These are phyloP conservation scores for Mycena rebaudengoi DNA, from an alignment of 768 basidiomycete genomes.

Conservation along the genomic window DNA sequence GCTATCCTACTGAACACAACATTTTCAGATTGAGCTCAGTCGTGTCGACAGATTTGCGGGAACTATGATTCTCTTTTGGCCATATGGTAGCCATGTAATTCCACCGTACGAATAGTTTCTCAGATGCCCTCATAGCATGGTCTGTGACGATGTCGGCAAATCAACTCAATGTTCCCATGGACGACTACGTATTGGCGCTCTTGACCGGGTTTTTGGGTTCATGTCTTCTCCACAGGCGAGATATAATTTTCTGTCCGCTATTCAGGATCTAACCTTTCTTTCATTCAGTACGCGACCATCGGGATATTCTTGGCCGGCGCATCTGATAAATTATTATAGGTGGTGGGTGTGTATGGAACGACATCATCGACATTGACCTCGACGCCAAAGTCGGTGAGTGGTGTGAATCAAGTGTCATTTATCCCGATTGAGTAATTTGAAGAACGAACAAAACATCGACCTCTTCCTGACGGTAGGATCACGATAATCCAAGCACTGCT, in stretches of 20 bases:
- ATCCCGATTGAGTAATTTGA: neutral
- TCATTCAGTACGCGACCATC: neutral
- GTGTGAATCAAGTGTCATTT: neutral
- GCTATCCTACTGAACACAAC: no score
- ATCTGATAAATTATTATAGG: neutral
- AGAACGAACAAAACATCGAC: slow-evolving; percentile 6
- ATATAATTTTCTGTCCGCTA: neutral
- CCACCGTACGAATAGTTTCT: neutral
- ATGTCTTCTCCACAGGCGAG: slow-evolving; percentile 1
- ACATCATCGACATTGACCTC: neutral
- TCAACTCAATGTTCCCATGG: neutral
- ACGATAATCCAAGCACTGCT: neutral
- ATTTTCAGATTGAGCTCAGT: neutral
- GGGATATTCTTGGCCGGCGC: neutral
- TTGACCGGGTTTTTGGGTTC: neutral
- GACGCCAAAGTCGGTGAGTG: neutral
- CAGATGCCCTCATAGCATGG: neutral
- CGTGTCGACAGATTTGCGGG: neutral
- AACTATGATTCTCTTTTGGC: neutral
- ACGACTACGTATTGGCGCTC: no score
- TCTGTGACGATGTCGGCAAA: neutral
- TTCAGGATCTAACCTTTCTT: neutral
- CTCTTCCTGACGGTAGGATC: neutral
- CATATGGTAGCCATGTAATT: neutral
- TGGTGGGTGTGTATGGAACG: neutral